These are phyloP conservation scores for Starmerella potacharoeniae DNA, from an alignment of 805 yeast species.

Conservation along the genomic window DNA sequence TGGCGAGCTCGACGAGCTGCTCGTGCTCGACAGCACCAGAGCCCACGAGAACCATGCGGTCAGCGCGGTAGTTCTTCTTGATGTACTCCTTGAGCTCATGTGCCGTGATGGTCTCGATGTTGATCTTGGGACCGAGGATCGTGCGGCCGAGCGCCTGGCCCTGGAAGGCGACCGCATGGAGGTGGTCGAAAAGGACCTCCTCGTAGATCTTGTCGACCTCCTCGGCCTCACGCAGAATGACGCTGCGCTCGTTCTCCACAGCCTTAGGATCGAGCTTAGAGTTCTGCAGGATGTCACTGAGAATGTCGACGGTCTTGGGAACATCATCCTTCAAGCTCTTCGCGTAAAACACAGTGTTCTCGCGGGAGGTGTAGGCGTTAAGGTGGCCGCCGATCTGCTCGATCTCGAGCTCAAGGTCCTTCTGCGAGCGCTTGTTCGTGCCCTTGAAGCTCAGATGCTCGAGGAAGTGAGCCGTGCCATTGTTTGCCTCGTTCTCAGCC, in stretches of 20 bases:
- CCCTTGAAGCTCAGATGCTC: conserved; percentile 98
- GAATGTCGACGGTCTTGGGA: conserved; percentile 72
- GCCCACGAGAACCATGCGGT: conserved; percentile 96
- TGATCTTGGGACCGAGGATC: conserved; percentile 84
- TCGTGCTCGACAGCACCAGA: conserved; percentile 87
- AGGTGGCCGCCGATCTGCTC: conserved; percentile 95
- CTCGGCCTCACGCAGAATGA: conserved; percentile 89
- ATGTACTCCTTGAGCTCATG: conserved; percentile 72
- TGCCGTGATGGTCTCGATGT: conserved; percentile 69
- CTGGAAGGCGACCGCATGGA: conserved; percentile 84
- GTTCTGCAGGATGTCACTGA: conserved; percentile 79
- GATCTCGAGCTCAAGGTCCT: conserved; percentile 77
- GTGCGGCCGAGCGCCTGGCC: conserved; percentile 94
- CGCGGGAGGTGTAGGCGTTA: conserved; percentile 97
- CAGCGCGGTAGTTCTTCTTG: conserved; percentile 79
- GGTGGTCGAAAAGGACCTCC: conserved; percentile 93
- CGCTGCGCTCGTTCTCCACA: conserved; percentile 92
- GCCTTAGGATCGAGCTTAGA: conserved; percentile 74
- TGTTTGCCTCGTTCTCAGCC: conserved; percentile 72
- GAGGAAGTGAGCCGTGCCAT: conserved; percentile 95
- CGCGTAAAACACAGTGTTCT: conserved; percentile 93
- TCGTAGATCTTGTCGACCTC: conserved; percentile 98
- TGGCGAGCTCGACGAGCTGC: conserved; percentile 64
- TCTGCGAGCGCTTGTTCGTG: conserved; percentile 67
- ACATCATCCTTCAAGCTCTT: conserved; percentile 73